A percentile compares a stretch with the other conserved stretches of the same genome.
Evolutionary conservation across 345 rosid genomes (phyloP).

Genomic region (Noccaea bulbosa): DNA sequence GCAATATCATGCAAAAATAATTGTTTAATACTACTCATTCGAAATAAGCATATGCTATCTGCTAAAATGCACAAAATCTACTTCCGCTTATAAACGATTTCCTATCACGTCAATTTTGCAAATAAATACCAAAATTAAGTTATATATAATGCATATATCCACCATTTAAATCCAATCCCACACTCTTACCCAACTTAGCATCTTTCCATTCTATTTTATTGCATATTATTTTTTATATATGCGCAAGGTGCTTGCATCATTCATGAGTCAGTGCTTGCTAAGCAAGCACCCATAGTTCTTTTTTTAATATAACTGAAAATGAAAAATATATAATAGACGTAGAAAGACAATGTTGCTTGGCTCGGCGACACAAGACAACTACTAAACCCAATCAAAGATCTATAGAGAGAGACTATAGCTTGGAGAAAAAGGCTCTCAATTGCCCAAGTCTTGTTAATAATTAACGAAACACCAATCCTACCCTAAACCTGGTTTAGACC

Average conservation of each 20-base stretch:
- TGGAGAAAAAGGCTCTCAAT: constrained; percentile 47
- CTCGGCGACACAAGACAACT: constrained; percentile 58
- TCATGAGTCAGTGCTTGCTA: constrained; percentile 72
- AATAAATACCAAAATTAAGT: too few species aligned
- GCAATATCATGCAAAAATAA: too few species aligned
- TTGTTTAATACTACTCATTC: too few species aligned
- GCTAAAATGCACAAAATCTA: too few species aligned
- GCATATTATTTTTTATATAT: background rate
- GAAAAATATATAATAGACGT: constrained; percentile 24
- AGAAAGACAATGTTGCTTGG: constrained; percentile 45
- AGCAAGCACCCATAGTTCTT: constrained; percentile 58
- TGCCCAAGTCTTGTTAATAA: constrained; percentile 21
- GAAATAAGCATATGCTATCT: too few species aligned
- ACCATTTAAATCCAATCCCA: background rate
- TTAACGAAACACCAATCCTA: constrained; percentile 30
- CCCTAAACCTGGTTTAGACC: constrained; percentile 36
- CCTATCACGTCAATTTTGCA: too few species aligned
- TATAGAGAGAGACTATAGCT: constrained; percentile 35
- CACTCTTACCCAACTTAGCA: constrained; percentile 23
- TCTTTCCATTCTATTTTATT: background rate
- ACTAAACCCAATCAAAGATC: constrained; percentile 54
- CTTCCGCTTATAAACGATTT: too few species aligned
- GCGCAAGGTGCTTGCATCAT: constrained; percentile 66
- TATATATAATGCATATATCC: too few species aligned
- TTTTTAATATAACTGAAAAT: background rate